phyloP scores from a whole-genome alignment of 495 filamentous ascomycete genomes.

The Neurospora sp. region DNA sequence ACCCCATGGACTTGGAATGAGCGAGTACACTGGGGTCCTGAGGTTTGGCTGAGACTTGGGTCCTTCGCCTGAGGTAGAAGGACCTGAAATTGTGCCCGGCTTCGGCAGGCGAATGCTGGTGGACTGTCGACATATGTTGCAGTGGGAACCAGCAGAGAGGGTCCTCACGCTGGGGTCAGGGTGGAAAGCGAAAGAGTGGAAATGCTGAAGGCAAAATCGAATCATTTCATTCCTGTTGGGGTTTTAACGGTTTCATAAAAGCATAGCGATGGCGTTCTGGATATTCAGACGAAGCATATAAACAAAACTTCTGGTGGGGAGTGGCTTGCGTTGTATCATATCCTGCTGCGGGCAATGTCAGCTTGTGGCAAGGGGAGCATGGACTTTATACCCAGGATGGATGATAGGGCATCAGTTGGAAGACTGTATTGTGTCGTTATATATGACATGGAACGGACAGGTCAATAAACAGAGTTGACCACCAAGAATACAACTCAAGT shows the following conservation, averaged over 20 bases:
- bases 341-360: neutral
- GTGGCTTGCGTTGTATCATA: neutral
- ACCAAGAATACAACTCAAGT: neutral
- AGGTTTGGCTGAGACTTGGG: slow-evolving; percentile 3
- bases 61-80: neutral
- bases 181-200: too few species aligned
- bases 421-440: neutral
- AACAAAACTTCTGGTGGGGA: neutral
- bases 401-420: neutral
- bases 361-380: neutral
- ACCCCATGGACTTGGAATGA: slow-evolving; percentile 27
- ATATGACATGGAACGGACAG: neutral
- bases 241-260: neutral
- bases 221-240: neutral
- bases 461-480: neutral
- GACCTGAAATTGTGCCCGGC: neutral
- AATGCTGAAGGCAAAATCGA: too few species aligned
- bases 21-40: neutral
- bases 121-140: neutral
- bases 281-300: neutral
- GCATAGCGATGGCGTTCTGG: slow-evolving; percentile 25
- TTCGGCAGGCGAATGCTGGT: neutral
- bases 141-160: neutral
- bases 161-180: neutral
- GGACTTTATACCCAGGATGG: neutral